Evolutionary conservation across 23 red algal genomes (phyloP).

Genomic region (Gracilariopsis chorda): DNA sequence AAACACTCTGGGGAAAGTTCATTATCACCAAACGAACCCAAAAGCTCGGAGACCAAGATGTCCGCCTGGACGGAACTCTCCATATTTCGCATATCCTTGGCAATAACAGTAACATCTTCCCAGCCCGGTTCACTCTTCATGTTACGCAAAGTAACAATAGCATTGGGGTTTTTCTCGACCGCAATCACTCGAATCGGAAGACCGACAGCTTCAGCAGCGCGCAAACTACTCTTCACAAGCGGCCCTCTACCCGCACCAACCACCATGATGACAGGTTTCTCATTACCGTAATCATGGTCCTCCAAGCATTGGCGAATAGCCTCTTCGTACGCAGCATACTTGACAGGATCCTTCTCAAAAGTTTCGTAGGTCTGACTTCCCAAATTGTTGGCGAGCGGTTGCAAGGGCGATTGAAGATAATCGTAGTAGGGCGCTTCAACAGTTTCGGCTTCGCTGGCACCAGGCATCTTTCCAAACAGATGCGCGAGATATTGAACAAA

Average conservation of each 20-base stretch:
- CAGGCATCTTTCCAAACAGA: constrained; percentile 81
- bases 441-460: constrained; percentile 59
- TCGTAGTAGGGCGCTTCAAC: constrained; percentile 81
- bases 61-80: constrained; percentile 54
- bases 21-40: constrained; percentile 93
- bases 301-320: constrained; percentile 69
- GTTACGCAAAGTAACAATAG: constrained; percentile 74
- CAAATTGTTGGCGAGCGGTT: constrained; percentile 87
- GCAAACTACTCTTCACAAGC: constrained; percentile 62
- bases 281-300: constrained; percentile 35
- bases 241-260: constrained; percentile 85
- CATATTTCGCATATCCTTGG: constrained; percentile 64
- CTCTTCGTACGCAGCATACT: constrained; percentile 82
- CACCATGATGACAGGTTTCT: constrained; percentile 74
- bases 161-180: constrained; percentile 88
- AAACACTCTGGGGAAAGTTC: constrained; percentile 90
- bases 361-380: constrained; percentile 84
- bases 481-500: constrained; percentile 87
- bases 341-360: constrained; percentile 89
- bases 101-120: constrained; percentile 67
- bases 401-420: constrained; percentile 82
- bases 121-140: constrained; percentile 66
- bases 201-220: constrained; percentile 51
- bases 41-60: constrained; percentile 84
- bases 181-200: constrained; percentile 58